Base-by-base conservation (phyloP, 2,329 filamentous ascomycete genomes). In the Ophiostoma ulmi region DNA sequence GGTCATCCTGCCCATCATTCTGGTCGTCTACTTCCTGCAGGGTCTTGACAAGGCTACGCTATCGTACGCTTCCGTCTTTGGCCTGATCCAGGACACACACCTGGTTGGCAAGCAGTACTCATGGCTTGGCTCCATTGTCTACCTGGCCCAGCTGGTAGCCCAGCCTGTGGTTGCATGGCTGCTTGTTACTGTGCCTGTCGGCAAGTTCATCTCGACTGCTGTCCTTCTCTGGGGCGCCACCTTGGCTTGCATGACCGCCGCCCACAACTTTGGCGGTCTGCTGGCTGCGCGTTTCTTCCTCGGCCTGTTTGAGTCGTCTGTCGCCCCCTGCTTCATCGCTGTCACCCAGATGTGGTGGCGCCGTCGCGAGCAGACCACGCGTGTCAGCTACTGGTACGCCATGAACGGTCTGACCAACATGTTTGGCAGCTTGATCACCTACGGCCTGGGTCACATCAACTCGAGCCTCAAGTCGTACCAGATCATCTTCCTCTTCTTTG, bases 291-390 rank as follows among this genome's bases (percentile, higher is more conserved):
- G 80, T 3, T 82, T 83, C 67, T 77, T 80, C 10, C 75, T 84
- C 7, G 82, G 82, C 1, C 75, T 77, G 1, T 81, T 81, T 69
- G 74, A 75, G 72, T 72, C 78, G 8, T 76, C 76, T 8, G 79
- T 82, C 35, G 78, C 81, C 13, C 85, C 86, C 0, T 83, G 82
- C 26, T 88, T 87, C 73, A 80, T 87, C 20, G 84, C 85, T 22
- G 85, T 87, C 44, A 87, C 86, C 0, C 82, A 85, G 70, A 87
- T 88, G 84, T 89, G 87, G 87, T 89, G 85, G 80, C 81, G 85
- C 61, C 81, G 86, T 69, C 80, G 82, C 71, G 87, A 89, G 74
- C 86, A 89, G 76, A 87, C 86, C 0, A 76, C 85, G 68, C 79
- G 87, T 3, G 84, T 86, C 14, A 83, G 84, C 10, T 81, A 82